phyloP scores from a whole-genome alignment of 1,284 basidiomycete genomes.

The Grifola frondosa region DNA sequence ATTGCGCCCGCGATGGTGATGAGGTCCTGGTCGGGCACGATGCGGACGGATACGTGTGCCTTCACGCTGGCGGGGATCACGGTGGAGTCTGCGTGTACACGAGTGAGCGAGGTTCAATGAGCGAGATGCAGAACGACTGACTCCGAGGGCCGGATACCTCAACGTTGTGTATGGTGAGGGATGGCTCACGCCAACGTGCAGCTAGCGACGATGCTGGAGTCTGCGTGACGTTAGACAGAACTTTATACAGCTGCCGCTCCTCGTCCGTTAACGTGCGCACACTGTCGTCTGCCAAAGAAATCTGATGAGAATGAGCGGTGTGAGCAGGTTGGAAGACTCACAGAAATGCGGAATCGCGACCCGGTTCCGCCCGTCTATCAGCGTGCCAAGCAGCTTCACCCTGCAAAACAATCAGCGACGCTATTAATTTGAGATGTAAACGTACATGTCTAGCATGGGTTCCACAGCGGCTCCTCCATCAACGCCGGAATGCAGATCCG shows the following conservation, averaged over 20 bases:
- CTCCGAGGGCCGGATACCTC: conserved; percentile 75
- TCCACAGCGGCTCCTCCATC: conserved; percentile 88
- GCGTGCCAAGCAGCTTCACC: conserved; percentile 75
- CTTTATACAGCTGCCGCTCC: conserved; percentile 67
- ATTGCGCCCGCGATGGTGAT: conserved; percentile 67
- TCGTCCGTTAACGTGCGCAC: conserved; percentile 67
- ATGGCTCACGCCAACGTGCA: conserved; percentile 79
- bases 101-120: not conserved
- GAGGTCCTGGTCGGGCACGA: conserved; percentile 92
- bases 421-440: conserved; percentile 1
- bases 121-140: conserved; percentile 33
- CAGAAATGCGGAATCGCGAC: conserved; percentile 87
- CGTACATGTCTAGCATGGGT: conserved; percentile 90
- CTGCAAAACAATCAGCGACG: conserved; percentile 37
- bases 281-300: conserved; percentile 58
- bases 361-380: conserved; percentile 58
- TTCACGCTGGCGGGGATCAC: conserved; percentile 84
- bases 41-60: conserved; percentile 83
- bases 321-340: conserved; percentile 39
- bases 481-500: conserved; percentile 88
- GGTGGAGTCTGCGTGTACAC: conserved; percentile 63
- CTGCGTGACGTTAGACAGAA: conserved; percentile 67
- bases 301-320: conserved; percentile 6
- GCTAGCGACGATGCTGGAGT: conserved; percentile 66
- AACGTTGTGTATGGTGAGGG: conserved; percentile 70